phyloP scores from a whole-genome alignment of 1,284 basidiomycete species.

The Bondarzewia mesenterica region DNA sequence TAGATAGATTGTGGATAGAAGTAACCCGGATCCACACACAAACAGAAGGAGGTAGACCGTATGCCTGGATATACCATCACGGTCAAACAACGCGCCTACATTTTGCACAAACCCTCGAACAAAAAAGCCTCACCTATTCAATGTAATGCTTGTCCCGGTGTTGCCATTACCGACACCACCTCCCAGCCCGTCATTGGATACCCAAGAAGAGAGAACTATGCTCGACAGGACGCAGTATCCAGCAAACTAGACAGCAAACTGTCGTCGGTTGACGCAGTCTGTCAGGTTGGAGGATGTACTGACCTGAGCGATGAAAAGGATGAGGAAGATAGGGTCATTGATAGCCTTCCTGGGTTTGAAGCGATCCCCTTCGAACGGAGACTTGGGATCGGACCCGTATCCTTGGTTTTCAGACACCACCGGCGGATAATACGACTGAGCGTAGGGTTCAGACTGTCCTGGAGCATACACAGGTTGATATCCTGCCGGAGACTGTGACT shows the following conservation, averaged over 20 bases:
- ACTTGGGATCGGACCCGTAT: conserved; percentile 34
- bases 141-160: conserved; percentile 42
- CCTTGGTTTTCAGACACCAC: conserved; percentile 7
- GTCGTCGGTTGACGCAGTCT: background rate
- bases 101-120: too few relatives aligned
- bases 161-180: conserved; percentile 51
- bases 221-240: conserved; percentile 65
- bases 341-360: conserved; percentile 65
- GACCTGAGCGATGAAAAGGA: conserved; percentile 62
- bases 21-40: conserved; percentile 41
- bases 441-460: conserved; percentile 18
- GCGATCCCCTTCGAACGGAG: conserved; percentile 52
- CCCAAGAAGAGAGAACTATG: conserved; percentile 56
- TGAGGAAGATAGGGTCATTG: conserved; percentile 66
- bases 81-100: conserved; percentile 17
- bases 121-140: conserved; percentile 40
- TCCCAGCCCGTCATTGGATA: conserved; percentile 55
- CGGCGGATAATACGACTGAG: background rate
- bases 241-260: conserved; percentile 34
- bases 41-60: conserved; percentile 62
- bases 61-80: conserved; percentile 15
- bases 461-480: conserved; percentile 12
- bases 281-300: background rate
- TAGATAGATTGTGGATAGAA: conserved; percentile 45
- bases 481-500: conserved; percentile 5